phyloP scores from a whole-genome alignment of 352 stramenopile genomes.

The Globisporangium polare region DNA sequence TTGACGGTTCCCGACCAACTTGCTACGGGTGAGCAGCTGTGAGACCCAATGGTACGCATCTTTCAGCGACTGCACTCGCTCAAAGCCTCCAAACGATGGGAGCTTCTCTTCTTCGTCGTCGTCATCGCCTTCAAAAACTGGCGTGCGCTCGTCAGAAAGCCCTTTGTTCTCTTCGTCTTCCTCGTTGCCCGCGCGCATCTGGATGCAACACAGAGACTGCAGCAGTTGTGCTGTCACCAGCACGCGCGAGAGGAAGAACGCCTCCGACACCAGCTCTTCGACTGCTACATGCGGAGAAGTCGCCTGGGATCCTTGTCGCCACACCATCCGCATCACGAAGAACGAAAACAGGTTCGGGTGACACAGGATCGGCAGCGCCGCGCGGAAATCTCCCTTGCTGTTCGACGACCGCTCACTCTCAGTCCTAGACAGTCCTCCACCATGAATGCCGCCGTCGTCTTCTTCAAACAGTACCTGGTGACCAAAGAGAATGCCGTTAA shows the following conservation, averaged over 20 bases:
- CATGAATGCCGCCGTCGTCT: slow-evolving; percentile 19
- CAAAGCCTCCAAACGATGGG: slow-evolving; percentile 28
- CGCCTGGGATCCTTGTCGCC: slow-evolving; percentile 29
- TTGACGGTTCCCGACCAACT: slow-evolving; percentile 16
- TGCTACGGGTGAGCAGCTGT: slow-evolving; percentile 43
- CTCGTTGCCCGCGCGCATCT: slow-evolving; percentile 10
- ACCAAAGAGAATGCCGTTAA: slow-evolving; percentile 67
- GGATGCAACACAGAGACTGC: slow-evolving; percentile 46
- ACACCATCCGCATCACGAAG: slow-evolving; percentile 49
- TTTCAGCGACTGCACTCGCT: slow-evolving; percentile 49
- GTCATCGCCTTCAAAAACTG: neutral
- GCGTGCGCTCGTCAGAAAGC: no score
- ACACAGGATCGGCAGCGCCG: slow-evolving; percentile 39
- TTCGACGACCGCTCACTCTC: neutral
- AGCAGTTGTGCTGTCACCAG: slow-evolving; percentile 58
- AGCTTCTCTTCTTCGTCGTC: neutral
- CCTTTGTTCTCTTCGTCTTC: neutral
- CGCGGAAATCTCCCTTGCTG: slow-evolving; percentile 19
- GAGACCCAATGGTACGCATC: slow-evolving; percentile 54
- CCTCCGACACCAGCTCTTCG: slow-evolving; percentile 44
- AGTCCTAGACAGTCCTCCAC: neutral
- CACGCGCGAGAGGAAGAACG: slow-evolving; percentile 51
- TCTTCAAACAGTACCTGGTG: slow-evolving; percentile 70
- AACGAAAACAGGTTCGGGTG: slow-evolving; percentile 49
- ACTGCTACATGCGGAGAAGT: slow-evolving; percentile 26